Evolutionary conservation across 2,329 filamentous ascomycete species (phyloP), one percentile per base, ranked within the genome.

Genomic region (Cladosporium sp.): DNA sequence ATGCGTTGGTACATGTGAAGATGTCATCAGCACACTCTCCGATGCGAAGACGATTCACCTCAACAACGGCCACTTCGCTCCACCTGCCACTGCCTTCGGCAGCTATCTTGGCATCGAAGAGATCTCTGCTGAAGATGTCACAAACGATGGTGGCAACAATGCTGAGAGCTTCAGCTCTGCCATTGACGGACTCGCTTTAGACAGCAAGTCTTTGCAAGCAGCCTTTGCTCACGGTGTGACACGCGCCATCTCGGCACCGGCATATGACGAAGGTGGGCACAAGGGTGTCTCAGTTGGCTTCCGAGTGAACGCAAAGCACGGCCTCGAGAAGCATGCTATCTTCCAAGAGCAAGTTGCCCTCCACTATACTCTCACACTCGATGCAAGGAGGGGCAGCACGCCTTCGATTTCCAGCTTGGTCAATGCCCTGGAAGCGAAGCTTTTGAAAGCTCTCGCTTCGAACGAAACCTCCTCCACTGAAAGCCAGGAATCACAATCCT

Each of bases 31-130:
- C 4, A 73, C 76, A 80, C 82, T 3, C 68, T 74, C 4, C 69
- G 77, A 77, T 5, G 72, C 74, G 65, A 76, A 77, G 57, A 73
- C 80, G 1, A 74, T 90, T 30, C 64, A 78, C 7, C 80, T 91
- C 6, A 71, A 80, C 24, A 82, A 90, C 69, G 89, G 88, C 1
- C 82, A 90, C 71, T 72, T 90, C n/a, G 84, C 85, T 6, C 80
- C 84, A 6, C 81, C 87, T 0, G 84, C 90, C 68, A 88, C 86
- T 3, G 86, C 85, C 1, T 86, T 90, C 34, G 87, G 85, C 1
- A 85, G 86, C 4, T 79, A 79, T 1, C 77, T 91, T 0, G 89
- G 89, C 0, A 81, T 91, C 7, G 85, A 85, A 68, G 88, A 86
- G 63, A 90, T 91, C 63, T 83, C 86, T 66, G 81, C 81, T 4